phyloP scores from a whole-genome alignment of 148 eudicot species.

The Camellia lanceoleosa region DNA sequence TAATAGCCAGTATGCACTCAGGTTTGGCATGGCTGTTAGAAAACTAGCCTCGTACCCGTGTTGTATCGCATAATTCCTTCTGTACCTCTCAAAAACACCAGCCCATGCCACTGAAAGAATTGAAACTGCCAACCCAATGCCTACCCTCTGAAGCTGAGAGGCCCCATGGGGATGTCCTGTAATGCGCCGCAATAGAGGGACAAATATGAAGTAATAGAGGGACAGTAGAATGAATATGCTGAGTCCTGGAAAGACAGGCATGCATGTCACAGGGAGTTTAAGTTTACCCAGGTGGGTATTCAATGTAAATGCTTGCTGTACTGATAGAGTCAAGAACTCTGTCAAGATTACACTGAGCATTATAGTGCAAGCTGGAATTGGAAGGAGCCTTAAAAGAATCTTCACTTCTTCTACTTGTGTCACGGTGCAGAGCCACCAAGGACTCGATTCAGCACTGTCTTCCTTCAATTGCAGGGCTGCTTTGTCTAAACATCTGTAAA shows the following conservation, averaged over 20 bases:
- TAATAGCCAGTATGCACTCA: slow-evolving; percentile 83
- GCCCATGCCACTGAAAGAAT: slow-evolving; percentile 79
- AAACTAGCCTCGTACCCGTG: slow-evolving; percentile 60
- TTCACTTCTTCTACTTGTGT: slow-evolving; percentile 94
- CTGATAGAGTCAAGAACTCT: slow-evolving; percentile 76
- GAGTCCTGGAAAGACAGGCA: slow-evolving; percentile 91
- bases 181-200: slow-evolving; percentile 62
- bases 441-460: slow-evolving; percentile 50
- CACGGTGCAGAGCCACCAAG: slow-evolving; percentile 84
- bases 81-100: slow-evolving; percentile 68
- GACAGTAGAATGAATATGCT: slow-evolving; percentile 81
- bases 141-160: slow-evolving; percentile 89
- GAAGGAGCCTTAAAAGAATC: slow-evolving; percentile 62
- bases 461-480: slow-evolving; percentile 77
- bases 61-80: slow-evolving; percentile 67
- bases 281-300: slow-evolving; percentile 72
- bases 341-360: slow-evolving; percentile 66
- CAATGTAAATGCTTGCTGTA: slow-evolving; percentile 84
- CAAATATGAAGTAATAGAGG: slow-evolving; percentile 76
- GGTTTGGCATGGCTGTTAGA: slow-evolving; percentile 60
- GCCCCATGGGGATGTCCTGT: slow-evolving; percentile 95
- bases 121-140: slow-evolving; percentile 83
- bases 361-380: slow-evolving; percentile 73
- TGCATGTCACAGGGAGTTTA: slow-evolving; percentile 88
- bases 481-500: slow-evolving; percentile 69